Percentiles rank a stretch among this genome's conserved stretches.
Conservation (phyloP, 2,329 filamentous ascomycete genomes). For the Meredithiella fracta region DNA sequence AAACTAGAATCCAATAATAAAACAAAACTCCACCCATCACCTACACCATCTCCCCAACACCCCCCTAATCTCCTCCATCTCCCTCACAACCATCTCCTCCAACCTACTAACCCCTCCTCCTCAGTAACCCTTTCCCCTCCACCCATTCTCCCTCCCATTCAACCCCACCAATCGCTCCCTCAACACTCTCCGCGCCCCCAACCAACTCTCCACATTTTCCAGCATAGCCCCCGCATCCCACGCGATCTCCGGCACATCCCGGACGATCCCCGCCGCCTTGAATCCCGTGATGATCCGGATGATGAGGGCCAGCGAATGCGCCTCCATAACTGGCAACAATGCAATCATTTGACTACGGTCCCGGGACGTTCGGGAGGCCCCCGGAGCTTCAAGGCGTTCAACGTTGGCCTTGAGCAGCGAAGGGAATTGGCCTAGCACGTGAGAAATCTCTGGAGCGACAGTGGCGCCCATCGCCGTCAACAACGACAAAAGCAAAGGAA, state of each 20-base stretch:
- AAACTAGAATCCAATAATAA: constrained; percentile 5
- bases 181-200: constrained; percentile 52
- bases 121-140: constrained; percentile 20
- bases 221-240: constrained; percentile 59
- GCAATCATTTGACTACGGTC: constrained; percentile 49
- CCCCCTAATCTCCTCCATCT: constrained; percentile 45
- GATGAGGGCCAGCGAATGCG: constrained; percentile 63
- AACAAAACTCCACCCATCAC: background rate
- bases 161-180: constrained; percentile 58
- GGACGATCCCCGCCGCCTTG: constrained; percentile 38
- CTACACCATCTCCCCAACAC: constrained; percentile 38
- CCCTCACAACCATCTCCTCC: constrained; percentile 57
- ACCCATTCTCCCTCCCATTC: constrained; percentile 41
- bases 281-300: constrained; percentile 54
- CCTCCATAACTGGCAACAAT: constrained; percentile 56
- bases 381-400: constrained; percentile 49
- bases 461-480: constrained; percentile 65
- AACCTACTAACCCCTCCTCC: constrained; percentile 41
- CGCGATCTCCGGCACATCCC: constrained; percentile 54
- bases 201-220: constrained; percentile 72
- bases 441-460: constrained; percentile 67
- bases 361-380: constrained; percentile 32
- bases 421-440: constrained; percentile 80
- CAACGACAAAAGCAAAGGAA: constrained; percentile 79
- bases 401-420: constrained; percentile 58